Conservation (phyloP, 257 asterid species). For the Solanum virginianum region DNA sequence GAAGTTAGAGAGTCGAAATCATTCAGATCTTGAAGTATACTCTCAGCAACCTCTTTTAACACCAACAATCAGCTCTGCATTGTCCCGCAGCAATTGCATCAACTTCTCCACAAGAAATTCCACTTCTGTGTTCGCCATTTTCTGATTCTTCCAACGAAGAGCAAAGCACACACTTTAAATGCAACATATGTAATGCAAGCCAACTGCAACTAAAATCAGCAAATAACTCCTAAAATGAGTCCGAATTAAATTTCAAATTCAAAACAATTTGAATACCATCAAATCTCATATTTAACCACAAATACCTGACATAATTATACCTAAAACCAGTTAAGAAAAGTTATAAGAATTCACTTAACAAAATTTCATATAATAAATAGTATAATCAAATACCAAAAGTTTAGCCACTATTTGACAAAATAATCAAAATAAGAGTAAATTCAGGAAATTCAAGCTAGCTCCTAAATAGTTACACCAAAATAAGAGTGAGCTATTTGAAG, state of each 20-base stretch:
- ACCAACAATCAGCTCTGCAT: neutral
- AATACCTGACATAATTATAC: neutral
- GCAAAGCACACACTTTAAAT: neutral
- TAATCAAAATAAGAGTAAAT: neutral
- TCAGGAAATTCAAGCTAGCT: neutral
- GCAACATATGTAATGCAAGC: neutral
- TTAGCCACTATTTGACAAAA: neutral
- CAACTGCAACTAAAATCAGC: neutral
- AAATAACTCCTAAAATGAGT: neutral
- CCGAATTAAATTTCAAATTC: neutral
- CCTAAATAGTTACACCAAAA: neutral
- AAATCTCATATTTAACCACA: neutral
- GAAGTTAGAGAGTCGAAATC: neutral
- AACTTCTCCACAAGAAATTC: constrained; percentile 11
- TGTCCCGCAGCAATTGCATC: constrained; percentile 11
- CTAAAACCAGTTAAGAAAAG: neutral
- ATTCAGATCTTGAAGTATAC: neutral
- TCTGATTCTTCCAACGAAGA: neutral
- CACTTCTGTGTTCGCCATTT: neutral
- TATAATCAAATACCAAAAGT: neutral
- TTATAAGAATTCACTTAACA: neutral
- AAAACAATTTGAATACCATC: neutral
- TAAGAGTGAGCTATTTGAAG: too few relatives aligned
- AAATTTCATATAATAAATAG: neutral
- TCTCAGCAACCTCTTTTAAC: neutral